Evolutionary conservation across 2,329 filamentous ascomycete genomes (phyloP).

Genomic region (Botrytis sinoallii): DNA sequence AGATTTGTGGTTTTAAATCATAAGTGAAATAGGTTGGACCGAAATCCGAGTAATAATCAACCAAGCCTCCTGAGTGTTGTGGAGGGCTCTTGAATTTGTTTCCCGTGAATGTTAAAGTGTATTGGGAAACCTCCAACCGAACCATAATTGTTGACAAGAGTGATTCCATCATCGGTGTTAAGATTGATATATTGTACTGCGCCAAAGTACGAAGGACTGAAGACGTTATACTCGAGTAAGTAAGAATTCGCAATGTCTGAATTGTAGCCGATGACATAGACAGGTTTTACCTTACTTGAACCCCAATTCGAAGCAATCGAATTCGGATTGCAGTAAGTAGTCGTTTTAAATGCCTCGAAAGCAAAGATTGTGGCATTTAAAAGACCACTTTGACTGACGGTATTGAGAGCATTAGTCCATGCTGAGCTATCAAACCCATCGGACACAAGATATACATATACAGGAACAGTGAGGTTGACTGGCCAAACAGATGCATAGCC

Average conservation of each 20-base stretch:
- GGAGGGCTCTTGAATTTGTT: conserved; percentile 7
- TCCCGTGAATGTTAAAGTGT: conserved; percentile 21
- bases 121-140: conserved; percentile 23
- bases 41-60: conserved; percentile 28
- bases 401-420: conserved; percentile 22
- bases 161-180: conserved; percentile 19
- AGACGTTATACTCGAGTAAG: conserved; percentile 23
- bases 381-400: conserved; percentile 15
- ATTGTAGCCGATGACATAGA: conserved; percentile 25
- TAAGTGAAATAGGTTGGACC: conserved; percentile 23
- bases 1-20: conserved; percentile 27
- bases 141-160: conserved; percentile 22
- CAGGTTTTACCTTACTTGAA: neutral
- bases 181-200: conserved; percentile 21
- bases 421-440: conserved; percentile 20
- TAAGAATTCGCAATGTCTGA: conserved; percentile 22
- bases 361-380: conserved; percentile 25
- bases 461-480: conserved; percentile 18
- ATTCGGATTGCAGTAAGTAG: conserved; percentile 16
- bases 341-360: conserved; percentile 16
- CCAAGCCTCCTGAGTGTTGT: conserved; percentile 22
- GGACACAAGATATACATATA: conserved; percentile 20
- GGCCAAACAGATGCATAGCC: conserved; percentile 28
- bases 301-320: conserved; percentile 16
- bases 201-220: conserved; percentile 23